Conservation (phyloP, 2,329 filamentous ascomycete species). For the Neophaeococcomyces aloes region DNA sequence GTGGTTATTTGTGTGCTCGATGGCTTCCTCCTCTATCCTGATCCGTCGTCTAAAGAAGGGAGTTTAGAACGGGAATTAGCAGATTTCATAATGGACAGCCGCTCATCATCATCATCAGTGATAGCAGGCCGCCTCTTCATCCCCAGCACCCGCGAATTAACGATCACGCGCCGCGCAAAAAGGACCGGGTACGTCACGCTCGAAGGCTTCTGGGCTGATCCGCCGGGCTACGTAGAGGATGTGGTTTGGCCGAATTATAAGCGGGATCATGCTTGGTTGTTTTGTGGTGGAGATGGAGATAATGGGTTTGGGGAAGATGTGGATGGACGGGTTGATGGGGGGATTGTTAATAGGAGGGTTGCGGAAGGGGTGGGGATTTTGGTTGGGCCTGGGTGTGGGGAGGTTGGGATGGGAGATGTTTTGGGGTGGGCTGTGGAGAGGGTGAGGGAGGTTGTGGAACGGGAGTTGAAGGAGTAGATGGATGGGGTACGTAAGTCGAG, state of each 20-base stretch:
- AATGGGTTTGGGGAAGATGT: conserved; percentile 18
- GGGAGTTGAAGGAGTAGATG: no score
- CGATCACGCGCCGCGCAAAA: conserved; percentile 32
- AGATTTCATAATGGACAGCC: conserved; percentile 18
- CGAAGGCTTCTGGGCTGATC: conserved; percentile 90
- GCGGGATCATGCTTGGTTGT: conserved; percentile 68
- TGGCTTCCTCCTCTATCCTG: conserved; percentile 73
- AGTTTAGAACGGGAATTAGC: conserved; percentile 20
- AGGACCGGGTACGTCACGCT: conserved; percentile 39
- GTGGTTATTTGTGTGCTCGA: conserved; percentile 63
- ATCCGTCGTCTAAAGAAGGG: conserved; percentile 7
- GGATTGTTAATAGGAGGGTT: conserved; percentile 15
- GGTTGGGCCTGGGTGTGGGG: conserved; percentile 34
- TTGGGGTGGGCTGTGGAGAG: conserved; percentile 59
- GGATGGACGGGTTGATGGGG: conserved; percentile 33
- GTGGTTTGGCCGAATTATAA: conserved; percentile 96
- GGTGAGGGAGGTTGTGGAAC: conserved; percentile 41
- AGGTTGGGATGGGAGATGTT: conserved; percentile 51
- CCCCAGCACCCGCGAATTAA: conserved; percentile 49
- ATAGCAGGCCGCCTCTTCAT: no score
- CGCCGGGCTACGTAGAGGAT: conserved; percentile 84
- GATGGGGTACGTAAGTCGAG: no score
- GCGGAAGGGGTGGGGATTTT: conserved; percentile 22
- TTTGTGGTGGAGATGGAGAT: conserved; percentile 59
- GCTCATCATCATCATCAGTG: conserved; percentile 60